Base-by-base conservation (phyloP, 2,329 filamentous ascomycete species). In the Trichoderma asperellum region DNA sequence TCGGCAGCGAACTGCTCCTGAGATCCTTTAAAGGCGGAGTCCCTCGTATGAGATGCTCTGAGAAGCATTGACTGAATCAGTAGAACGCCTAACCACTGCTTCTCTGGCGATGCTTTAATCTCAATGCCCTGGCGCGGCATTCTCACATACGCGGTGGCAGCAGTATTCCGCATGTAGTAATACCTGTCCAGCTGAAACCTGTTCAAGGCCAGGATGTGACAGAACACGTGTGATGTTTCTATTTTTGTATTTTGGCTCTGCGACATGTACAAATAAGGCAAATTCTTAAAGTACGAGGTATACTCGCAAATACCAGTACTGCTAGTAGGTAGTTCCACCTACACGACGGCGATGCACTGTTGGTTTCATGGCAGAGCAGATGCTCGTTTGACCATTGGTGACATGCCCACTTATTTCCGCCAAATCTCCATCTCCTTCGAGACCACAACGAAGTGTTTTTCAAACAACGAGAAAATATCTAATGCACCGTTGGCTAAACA, bases 181-280 rank as follows among this genome's bases (percentile, higher is more conserved):
- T 53, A 40, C 55, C 21, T 40, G 64, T 27, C 16, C 55, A 52
- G 64, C 64, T 59, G 64, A 59, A 67, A 67, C 64, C 21, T 21
- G 62, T 32, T 21, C 5, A 66, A 58, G 37, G 52, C 37, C 47
- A 49, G 47, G 18, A 49, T 59, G 64, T 40, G 12, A 18, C 29
- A 21, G 29, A 47, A 57, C 64, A 58, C 53, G 53, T 66, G 63
- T 32, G 35, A 49, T 49, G 63, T 58, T 66, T 66, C 63, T 66
- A 66, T 66, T 66, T 67, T 43, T 43, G 40, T 43, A 43, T 43
- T 43, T 66, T 49, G 63, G 49, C 40, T 34, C 27, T 40, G 27
- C 37, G 62, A 47, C 53, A 35, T 34, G 53, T n/a, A 47, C 53
- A 35, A 24, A 37, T n/a, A 16, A 67, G 27, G 32, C 40, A 18